Base-by-base conservation (phyloP, 1,139 yeast genomes). In the Meyerozyma carpophila region DNA sequence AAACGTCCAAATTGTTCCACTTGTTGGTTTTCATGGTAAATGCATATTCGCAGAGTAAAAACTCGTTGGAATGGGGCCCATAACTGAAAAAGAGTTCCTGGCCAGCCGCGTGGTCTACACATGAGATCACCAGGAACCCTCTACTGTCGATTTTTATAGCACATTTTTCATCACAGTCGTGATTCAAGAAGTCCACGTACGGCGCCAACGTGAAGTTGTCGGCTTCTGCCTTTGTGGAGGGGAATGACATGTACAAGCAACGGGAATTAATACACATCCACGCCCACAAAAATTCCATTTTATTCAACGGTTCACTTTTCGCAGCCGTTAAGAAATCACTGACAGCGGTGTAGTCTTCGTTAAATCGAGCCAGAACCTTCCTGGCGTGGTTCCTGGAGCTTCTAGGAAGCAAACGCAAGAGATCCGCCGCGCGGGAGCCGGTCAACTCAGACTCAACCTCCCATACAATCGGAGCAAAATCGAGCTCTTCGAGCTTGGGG, bases 171-270 rank as follows among this genome's bases (percentile, higher is more conserved):
- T 70, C 70, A 29, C 75, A 63, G 9, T 80, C 68, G 62, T 93
- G 98, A 63, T 93, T 93, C 45, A 93, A 67, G 58, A 87, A 86
- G 66, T 93, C 98, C 11, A 91, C 91, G 51, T 71, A 84, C 0
- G 98, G 98, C 0, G 94, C 97, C 79, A 93, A 68, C 1, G 98
- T 88, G 63, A 90, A 83, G 57, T 88, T 85, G 52, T 85, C 90
- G 54, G 74, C 41, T 45, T 65, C 39, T 56, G 63, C 58, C 54
- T 68, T 65, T 39, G 77, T 72, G 41, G 74, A 72, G 0, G 87
- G 82, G 2, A 88, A 63, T 5, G 77, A 74, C 83, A 85, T 84
- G 59, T 88, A 91, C 10, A 93, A 67, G 58, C 98, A 91, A 64
- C 98, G 83, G 1, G 97, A 85, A 59, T 93, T 93, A 42, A 91